Evolutionary conservation across 192 early-diverging fungal genomes (phyloP), one percentile per base, ranked within the genome.

Genomic region (Backusella circina): DNA sequence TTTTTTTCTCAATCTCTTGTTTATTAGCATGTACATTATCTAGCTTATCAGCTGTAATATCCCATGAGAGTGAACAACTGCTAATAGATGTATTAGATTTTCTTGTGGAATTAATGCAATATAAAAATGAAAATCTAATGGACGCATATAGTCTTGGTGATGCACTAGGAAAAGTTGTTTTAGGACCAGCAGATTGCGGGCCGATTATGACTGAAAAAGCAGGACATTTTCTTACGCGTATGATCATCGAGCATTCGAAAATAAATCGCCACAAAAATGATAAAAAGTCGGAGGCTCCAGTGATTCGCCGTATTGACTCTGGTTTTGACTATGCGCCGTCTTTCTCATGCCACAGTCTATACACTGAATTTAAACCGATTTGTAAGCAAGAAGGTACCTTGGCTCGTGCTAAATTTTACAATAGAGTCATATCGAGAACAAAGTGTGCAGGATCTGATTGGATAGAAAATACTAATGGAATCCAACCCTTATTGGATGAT

Each of bases 71-170:
- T 31, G 70, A 71, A 68, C 38, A 37, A 15, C 67, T 80, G 35
- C 30, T 80, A 28, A 51, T 80, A 32, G 79, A 80, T 21, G 67
- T 80, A 69, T 37, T 80, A 36, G 79, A 80, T 72, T 80, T 80
- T 37, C 50, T 80, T 26, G 74, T 80, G n/a, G 65, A 72, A 10
- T 30, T 80, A 5, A 76, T 80, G 79, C 74, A 71, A 32, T 73
- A 80, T 65, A 75, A 80, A 72, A 38, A 30, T 26, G 23, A 35
- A 30, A 80, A 80, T 66, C 16, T 66, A 8, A 80, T 76, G 74
- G 65, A 75, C 21, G 79, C 79, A n/a, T 71, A 70, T 38, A 50
- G 54, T 10, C 54, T 80, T 21, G 79, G 79, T 30, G 79, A 80
- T 32, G 70, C 79, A 15, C 71, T 80, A 70, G 74, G 79, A 51